These are phyloP conservation scores for Durotheca rogersii DNA, from an alignment of 495 filamentous ascomycete species.

Conservation along the genomic window DNA sequence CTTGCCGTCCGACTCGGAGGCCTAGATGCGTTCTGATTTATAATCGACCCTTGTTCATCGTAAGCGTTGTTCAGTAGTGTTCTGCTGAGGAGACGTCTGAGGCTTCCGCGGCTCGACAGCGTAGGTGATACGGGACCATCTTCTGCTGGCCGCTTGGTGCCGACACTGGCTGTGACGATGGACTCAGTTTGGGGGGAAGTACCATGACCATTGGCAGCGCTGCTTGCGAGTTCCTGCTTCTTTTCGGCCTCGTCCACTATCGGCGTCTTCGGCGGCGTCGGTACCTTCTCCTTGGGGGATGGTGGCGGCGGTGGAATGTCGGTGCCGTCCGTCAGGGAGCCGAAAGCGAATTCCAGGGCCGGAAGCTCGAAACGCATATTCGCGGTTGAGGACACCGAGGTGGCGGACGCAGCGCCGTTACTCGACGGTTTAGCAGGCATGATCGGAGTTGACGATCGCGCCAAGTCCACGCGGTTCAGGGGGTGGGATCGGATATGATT, in stretches of 20 bases:
- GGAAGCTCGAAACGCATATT: slow-evolving; percentile 58
- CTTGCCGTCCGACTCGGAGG: slow-evolving; percentile 43
- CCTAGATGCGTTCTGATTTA: slow-evolving; percentile 28
- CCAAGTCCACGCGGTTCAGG: too few species aligned
- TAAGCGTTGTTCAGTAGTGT: slow-evolving; percentile 47
- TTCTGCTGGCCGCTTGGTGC: slow-evolving; percentile 44
- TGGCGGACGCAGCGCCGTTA: slow-evolving; percentile 22
- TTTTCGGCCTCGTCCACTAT: slow-evolving; percentile 26
- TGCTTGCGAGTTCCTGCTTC: slow-evolving; percentile 25
- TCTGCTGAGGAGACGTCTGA: slow-evolving; percentile 50
- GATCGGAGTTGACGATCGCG: slow-evolving; percentile 8
- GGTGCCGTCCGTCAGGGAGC: slow-evolving; percentile 57
- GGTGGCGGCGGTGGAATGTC: slow-evolving; percentile 57
- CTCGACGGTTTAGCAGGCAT: slow-evolving; percentile 28
- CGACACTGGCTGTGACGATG: slow-evolving; percentile 32
- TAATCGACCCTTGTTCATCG: slow-evolving; percentile 41
- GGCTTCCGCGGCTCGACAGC: slow-evolving; percentile 46
- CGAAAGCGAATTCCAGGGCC: slow-evolving; percentile 51
- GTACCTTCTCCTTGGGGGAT: slow-evolving; percentile 49
- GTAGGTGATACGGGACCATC: slow-evolving; percentile 48
- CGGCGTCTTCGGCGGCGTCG: slow-evolving; percentile 40
- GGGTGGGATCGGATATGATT: slow-evolving; percentile 15
- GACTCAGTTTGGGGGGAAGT: slow-evolving; percentile 38
- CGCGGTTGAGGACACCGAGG: slow-evolving; percentile 23
- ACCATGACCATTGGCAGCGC: slow-evolving; percentile 38